Conservation (phyloP, 441 rosid species). For the Syzygium malaccense region DNA sequence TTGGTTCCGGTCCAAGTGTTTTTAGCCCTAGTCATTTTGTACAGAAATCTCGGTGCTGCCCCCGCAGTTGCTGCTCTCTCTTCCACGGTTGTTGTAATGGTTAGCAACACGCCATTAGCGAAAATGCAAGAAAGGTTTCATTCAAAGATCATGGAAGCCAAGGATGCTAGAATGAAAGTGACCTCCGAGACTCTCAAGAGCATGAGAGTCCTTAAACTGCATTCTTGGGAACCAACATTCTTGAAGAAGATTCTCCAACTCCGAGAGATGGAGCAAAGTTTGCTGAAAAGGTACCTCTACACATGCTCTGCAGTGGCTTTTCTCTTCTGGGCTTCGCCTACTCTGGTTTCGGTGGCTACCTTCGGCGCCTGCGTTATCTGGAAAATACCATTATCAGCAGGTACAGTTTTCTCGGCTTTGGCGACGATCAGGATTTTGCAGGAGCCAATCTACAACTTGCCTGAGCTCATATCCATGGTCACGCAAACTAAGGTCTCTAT, state of each 20-base stretch:
- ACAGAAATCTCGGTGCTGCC: slow-evolving; percentile 46
- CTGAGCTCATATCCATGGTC: slow-evolving; percentile 62
- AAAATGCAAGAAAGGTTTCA: slow-evolving; percentile 42
- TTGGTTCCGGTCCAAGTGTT: slow-evolving; percentile 53
- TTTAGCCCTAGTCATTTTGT: slow-evolving; percentile 49
- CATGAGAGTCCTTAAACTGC: slow-evolving; percentile 63
- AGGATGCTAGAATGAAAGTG: slow-evolving; percentile 55
- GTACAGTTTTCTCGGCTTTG: slow-evolving; percentile 56
- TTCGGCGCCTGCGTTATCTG: slow-evolving; percentile 46
- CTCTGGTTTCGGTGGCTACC: slow-evolving; percentile 49
- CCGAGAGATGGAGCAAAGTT: slow-evolving; percentile 39
- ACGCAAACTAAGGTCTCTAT: slow-evolving; percentile 66
- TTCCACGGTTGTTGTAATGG: slow-evolving; percentile 47
- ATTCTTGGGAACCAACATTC: slow-evolving; percentile 55
- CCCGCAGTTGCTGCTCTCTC: slow-evolving; percentile 49
- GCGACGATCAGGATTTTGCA: slow-evolving; percentile 67
- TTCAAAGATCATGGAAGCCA: slow-evolving; percentile 57
- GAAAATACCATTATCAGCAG: slow-evolving; percentile 45
- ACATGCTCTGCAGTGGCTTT: slow-evolving; percentile 51
- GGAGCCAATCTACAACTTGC: slow-evolving; percentile 68
- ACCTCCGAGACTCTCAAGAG: slow-evolving; percentile 66
- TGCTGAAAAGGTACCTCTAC: slow-evolving; percentile 45
- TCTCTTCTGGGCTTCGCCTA: slow-evolving; percentile 71
- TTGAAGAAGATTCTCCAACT: slow-evolving; percentile 39
- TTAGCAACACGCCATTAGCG: slow-evolving; percentile 55